Percentiles rank a stretch among this genome's conserved stretches.
These are phyloP conservation scores for Mycosphaerelloides madeirae DNA, from an alignment of 2,329 filamentous ascomycete species.

Conservation along the genomic window DNA sequence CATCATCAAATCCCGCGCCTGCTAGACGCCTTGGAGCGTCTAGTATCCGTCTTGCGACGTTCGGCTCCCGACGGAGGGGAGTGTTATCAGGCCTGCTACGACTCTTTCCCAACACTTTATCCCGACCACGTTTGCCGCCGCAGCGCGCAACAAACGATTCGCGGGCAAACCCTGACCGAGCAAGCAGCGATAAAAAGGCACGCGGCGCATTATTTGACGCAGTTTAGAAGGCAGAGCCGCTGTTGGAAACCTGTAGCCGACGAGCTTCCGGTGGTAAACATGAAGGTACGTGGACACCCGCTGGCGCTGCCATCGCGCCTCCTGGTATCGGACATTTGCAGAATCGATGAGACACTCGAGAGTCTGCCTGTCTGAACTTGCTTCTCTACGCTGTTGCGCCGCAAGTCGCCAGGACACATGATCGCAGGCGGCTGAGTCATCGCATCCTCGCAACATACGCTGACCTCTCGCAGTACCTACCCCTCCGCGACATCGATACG, in stretches of 20 bases:
- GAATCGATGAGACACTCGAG: constrained; percentile 20
- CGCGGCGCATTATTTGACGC: neutral
- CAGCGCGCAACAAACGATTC: no score
- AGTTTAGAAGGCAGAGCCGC: neutral
- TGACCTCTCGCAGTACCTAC: constrained; percentile 66
- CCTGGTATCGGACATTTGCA: neutral
- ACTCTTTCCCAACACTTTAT: no score
- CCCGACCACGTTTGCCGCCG: no score
- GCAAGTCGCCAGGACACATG: neutral
- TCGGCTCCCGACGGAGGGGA: constrained; percentile 34
- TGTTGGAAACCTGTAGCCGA: constrained; percentile 5
- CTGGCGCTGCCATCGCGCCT: constrained; percentile 1
- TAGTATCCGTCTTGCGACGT: constrained; percentile 27
- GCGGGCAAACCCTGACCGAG: no score
- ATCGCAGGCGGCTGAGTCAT: constrained; percentile 5
- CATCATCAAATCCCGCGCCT: constrained; percentile 20
- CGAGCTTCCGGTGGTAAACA: constrained; percentile 15
- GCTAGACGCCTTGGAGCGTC: constrained; percentile 31
- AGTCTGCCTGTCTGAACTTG: constrained; percentile 2
- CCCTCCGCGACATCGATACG: constrained; percentile 83
- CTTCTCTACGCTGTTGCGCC: neutral
- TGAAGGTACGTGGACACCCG: constrained; percentile 27
- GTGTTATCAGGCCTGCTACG: constrained; percentile 20
- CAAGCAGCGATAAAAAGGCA: no score
- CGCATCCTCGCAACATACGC: constrained; percentile 1